Conservation (phyloP, 139 green algal species). For the Coccomyxa sp. region DNA sequence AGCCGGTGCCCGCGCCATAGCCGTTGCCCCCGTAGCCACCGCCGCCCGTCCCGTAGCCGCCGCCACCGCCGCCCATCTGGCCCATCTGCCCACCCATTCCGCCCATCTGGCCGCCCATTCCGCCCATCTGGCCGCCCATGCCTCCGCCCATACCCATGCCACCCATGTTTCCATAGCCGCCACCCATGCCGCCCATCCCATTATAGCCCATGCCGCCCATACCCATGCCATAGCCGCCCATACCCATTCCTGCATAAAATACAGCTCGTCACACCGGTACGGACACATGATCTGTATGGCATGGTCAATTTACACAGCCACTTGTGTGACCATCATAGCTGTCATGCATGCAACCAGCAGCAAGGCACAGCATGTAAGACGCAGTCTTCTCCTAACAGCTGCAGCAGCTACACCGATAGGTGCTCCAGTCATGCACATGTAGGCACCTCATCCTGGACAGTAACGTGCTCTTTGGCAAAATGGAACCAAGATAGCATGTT, state of each 20-base stretch:
- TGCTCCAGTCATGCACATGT: neutral
- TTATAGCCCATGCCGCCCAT: constrained; percentile 19
- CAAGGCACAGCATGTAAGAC: neutral
- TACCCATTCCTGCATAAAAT: too few species aligned
- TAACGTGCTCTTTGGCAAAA: neutral
- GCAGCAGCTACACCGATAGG: neutral
- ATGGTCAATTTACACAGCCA: too few species aligned
- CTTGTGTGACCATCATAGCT: too few species aligned
- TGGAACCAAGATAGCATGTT: neutral
- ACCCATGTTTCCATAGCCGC: constrained; percentile 12
- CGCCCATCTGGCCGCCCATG: neutral
- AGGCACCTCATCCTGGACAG: neutral
- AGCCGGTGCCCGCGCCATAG: constrained; percentile 6
- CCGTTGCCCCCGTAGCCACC: constrained; percentile 6
- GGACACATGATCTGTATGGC: too few species aligned
- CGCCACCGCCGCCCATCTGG: neutral
- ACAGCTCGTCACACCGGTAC: too few species aligned
- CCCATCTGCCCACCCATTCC: neutral
- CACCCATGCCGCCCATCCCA: constrained; percentile 27
- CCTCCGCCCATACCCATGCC: constrained; percentile 15
- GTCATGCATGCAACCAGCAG: neutral
- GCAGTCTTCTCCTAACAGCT: neutral
- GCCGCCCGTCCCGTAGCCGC: neutral
- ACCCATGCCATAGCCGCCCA: neutral
- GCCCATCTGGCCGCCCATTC: neutral